Conservation (phyloP, 1,284 basidiomycete genomes). For the Athelia sp. region DNA sequence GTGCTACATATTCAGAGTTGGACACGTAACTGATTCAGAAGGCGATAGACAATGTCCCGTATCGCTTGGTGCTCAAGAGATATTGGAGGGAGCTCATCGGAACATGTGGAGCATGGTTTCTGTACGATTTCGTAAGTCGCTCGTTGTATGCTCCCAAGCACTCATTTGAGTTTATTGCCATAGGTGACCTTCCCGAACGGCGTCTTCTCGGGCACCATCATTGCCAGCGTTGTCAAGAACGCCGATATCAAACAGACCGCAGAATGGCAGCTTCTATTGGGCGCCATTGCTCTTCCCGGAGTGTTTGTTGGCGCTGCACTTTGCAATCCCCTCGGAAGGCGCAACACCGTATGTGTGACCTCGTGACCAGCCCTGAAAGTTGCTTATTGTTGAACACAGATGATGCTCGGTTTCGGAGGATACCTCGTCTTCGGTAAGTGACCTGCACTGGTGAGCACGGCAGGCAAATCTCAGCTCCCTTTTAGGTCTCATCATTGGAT, state of each 20-base stretch:
- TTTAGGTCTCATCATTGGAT: constrained; percentile 58
- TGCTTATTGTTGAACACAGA: constrained; percentile 27
- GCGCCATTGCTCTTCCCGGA: constrained; percentile 65
- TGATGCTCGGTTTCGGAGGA: constrained; percentile 73
- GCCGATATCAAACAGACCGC: constrained; percentile 53
- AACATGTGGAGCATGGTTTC: constrained; percentile 72
- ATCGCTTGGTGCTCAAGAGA: constrained; percentile 52
- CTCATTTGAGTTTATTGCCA: not conserved
- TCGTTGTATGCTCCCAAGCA: no score
- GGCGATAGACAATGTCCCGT: constrained; percentile 42
- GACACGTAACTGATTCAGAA: constrained; percentile 4
- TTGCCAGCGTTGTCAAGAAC: constrained; percentile 52
- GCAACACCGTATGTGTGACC: constrained; percentile 47
- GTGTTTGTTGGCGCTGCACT: constrained; percentile 27
- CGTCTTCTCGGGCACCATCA: constrained; percentile 63
- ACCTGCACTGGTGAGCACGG: not conserved
- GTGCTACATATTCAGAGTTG: constrained; percentile 11
- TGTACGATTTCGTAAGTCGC: no score
- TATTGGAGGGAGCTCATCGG: constrained; percentile 72
- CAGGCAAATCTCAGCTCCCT: not conserved
- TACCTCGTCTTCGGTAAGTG: constrained; percentile 64
- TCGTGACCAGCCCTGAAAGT: not conserved
- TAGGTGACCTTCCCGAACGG: constrained; percentile 71
- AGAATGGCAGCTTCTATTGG: constrained; percentile 71
- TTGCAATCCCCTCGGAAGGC: constrained; percentile 52